These are phyloP conservation scores for Oxalis stricta DNA, from an alignment of 441 rosid genomes.

Conservation along the genomic window DNA sequence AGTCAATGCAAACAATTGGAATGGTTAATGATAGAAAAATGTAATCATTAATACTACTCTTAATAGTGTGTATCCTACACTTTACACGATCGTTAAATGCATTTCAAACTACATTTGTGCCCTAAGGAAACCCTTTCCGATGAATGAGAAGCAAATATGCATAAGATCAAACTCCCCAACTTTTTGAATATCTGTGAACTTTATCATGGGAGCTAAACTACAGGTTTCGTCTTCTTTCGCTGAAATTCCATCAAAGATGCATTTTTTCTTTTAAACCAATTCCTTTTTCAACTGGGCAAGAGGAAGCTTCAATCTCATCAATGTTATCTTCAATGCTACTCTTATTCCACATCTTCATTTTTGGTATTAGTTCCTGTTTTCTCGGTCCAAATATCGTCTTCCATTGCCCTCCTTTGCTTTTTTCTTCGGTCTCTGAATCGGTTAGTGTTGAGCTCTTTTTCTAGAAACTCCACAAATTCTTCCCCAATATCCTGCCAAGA, in stretches of 20 bases:
- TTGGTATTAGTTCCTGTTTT: slow-evolving; percentile 14
- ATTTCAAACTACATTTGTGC: too few relatives aligned
- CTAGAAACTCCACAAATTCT: slow-evolving; percentile 90
- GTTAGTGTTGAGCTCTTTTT: slow-evolving; percentile 83
- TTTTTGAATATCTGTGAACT: too few relatives aligned
- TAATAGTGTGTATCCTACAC: too few relatives aligned
- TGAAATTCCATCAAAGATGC: too few relatives aligned
- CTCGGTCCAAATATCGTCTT: slow-evolving; percentile 17
- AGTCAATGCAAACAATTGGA: neutral
- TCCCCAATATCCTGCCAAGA: slow-evolving; percentile 84
- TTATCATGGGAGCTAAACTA: too few relatives aligned
- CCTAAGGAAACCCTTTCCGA: too few relatives aligned
- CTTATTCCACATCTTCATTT: slow-evolving; percentile 23
- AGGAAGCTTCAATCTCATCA: slow-evolving; percentile 84
- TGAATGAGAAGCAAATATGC: too few relatives aligned
- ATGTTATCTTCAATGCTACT: slow-evolving; percentile 61
- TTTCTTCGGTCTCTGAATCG: slow-evolving; percentile 30
- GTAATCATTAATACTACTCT: too few relatives aligned
- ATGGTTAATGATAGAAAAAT: too few relatives aligned
- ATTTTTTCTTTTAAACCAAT: slow-evolving; percentile 46
- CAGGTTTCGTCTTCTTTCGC: too few relatives aligned
- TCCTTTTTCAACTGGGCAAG: slow-evolving; percentile 78
- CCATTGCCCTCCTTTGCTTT: slow-evolving; percentile 10
- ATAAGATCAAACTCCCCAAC: too few relatives aligned
- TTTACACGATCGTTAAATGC: too few relatives aligned